Evolutionary conservation across 768 basidiomycete genomes (phyloP).

Genomic region (Hygrophorus pudorinus): DNA sequence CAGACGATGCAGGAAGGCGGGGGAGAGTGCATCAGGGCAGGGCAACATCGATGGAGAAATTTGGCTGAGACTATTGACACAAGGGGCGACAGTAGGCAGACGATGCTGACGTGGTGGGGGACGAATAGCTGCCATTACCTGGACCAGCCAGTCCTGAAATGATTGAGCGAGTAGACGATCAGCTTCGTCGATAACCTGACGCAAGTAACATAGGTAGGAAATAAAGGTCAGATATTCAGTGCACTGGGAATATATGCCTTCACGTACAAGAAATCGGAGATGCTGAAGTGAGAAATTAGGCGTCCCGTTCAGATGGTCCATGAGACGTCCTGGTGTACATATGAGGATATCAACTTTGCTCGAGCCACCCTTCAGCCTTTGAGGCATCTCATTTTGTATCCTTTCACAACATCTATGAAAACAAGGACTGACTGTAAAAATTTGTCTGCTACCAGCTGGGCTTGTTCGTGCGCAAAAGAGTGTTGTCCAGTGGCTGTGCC

Average conservation of each 20-base stretch:
- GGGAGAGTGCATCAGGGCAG: slow-evolving; percentile 49
- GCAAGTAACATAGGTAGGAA: background rate
- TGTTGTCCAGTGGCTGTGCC: slow-evolving; percentile 90
- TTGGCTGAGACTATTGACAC: background rate
- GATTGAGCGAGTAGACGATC: slow-evolving; percentile 92
- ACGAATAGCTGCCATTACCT: slow-evolving; percentile 68
- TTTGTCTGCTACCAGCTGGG: slow-evolving; percentile 59
- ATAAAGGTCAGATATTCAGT: background rate
- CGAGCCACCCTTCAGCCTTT: slow-evolving; percentile 71
- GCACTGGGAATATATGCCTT: background rate
- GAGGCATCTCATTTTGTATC: background rate
- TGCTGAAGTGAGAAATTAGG: slow-evolving; percentile 89
- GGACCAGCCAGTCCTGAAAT: slow-evolving; percentile 91
- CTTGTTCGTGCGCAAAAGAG: slow-evolving; percentile 87
- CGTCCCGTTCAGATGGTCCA: slow-evolving; percentile 86
- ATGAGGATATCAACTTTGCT: slow-evolving; percentile 92
- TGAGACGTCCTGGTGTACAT: slow-evolving; percentile 90
- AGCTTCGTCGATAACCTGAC: slow-evolving; percentile 94
- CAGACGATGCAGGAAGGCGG: slow-evolving; percentile 40
- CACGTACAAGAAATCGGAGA: slow-evolving; percentile 80
- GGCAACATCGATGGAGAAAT: slow-evolving; percentile 8
- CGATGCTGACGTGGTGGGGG: slow-evolving; percentile 13
- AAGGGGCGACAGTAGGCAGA: background rate
- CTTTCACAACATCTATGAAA: background rate
- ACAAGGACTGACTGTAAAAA: slow-evolving; percentile 33